These are phyloP conservation scores for Podospora fimiseda DNA, from an alignment of 495 filamentous ascomycete species.

Conservation along the genomic window DNA sequence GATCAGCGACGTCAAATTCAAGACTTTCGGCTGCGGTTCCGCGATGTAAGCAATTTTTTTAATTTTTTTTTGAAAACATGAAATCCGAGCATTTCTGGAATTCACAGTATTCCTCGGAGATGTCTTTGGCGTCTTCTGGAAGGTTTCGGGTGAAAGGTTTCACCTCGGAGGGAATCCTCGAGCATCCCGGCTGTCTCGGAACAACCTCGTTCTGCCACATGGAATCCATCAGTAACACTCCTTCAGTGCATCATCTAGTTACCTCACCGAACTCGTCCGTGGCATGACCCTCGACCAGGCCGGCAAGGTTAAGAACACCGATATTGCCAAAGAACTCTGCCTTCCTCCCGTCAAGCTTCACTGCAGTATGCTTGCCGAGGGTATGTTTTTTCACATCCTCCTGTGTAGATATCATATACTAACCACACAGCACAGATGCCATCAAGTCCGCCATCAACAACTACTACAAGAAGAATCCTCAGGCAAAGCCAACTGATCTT, in stretches of 20 bases:
- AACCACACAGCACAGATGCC: slow-evolving; percentile 56
- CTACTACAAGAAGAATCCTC: slow-evolving; percentile 93
- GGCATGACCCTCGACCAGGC: slow-evolving; percentile 97
- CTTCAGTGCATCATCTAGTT: slow-evolving; percentile 51
- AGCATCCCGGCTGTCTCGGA: too few species aligned
- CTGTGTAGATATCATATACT: not conserved
- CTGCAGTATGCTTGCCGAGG: slow-evolving; percentile 98
- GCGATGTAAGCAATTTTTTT: slow-evolving; percentile 59
- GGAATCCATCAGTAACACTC: slow-evolving; percentile 10
- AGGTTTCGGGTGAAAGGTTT: too few species aligned
- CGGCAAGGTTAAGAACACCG: slow-evolving; percentile 84
- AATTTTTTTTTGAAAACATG: too few species aligned
- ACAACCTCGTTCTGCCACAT: too few species aligned
- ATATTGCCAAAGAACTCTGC: slow-evolving; percentile 95
- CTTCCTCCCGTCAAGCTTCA: slow-evolving; percentile 94
- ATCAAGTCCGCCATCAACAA: slow-evolving; percentile 99
- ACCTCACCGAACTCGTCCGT: slow-evolving; percentile 84
- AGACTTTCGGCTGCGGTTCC: slow-evolving; percentile 96
- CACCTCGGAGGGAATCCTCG: too few species aligned
- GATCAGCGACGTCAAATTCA: slow-evolving; percentile 80
- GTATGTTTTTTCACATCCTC: slow-evolving; percentile 2
- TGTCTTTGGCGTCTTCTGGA: too few species aligned
- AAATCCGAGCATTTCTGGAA: too few species aligned
- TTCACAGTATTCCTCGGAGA: too few species aligned
- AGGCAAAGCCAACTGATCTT: slow-evolving; percentile 63